Percentiles rank a stretch among this genome's conserved stretches.
Evolutionary conservation across 805 yeast species (phyloP).

Genomic region (Aciculoconidium aculeatum): DNA sequence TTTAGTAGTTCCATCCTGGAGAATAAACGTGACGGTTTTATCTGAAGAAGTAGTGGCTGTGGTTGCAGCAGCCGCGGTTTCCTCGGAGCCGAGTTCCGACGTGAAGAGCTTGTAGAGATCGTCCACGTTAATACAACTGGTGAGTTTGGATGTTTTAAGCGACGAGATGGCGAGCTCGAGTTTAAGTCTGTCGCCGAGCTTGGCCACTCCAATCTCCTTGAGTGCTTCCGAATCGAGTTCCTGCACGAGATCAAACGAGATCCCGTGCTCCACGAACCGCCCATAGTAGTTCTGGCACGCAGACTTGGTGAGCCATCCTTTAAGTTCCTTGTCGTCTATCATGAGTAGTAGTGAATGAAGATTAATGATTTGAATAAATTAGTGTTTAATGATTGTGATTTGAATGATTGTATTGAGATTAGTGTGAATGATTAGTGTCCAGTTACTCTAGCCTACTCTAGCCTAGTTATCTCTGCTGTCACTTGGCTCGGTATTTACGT

Average conservation of each 20-base stretch:
- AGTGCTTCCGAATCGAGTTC: slow-evolving; percentile 61
- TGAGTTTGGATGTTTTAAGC: slow-evolving; percentile 32
- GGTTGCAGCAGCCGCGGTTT: slow-evolving; percentile 2
- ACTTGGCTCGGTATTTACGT: too few relatives aligned
- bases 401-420: too few relatives aligned
- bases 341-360: not conserved
- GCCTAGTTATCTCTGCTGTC: too few relatives aligned
- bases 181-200: slow-evolving; percentile 78
- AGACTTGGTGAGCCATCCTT: slow-evolving; percentile 31
- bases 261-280: slow-evolving; percentile 42
- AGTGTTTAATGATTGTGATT: too few relatives aligned
- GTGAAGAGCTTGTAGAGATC: slow-evolving; percentile 18
- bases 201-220: slow-evolving; percentile 65
- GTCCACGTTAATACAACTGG: slow-evolving; percentile 17
- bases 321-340: slow-evolving; percentile 17
- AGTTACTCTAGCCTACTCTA: too few relatives aligned
- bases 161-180: slow-evolving; percentile 53
- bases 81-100: slow-evolving; percentile 9
- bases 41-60: too few relatives aligned
- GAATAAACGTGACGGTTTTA: slow-evolving; percentile 56
- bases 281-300: slow-evolving; percentile 30
- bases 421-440: too few relatives aligned
- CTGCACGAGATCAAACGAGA: slow-evolving; percentile 50
- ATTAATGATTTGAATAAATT: too few relatives aligned
- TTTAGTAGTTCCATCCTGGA: slow-evolving; percentile 67